Evolutionary conservation across 495 filamentous ascomycete genomes (phyloP).

Genomic region (Tuber indicum): DNA sequence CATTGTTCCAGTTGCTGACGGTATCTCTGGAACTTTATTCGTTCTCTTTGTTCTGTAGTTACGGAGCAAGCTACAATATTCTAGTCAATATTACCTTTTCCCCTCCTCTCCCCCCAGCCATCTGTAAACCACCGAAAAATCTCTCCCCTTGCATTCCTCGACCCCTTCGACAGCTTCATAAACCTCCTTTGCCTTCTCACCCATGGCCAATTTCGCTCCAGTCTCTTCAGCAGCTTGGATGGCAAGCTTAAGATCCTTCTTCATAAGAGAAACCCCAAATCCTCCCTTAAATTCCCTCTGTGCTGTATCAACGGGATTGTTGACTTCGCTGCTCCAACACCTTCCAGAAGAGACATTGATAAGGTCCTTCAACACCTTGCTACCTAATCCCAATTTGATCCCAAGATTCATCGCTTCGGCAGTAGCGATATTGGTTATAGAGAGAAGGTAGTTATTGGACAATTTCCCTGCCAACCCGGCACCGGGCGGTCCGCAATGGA

Average conservation of each 20-base stretch:
- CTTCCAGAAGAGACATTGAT: slow-evolving; percentile 80
- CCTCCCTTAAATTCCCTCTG: slow-evolving; percentile 70
- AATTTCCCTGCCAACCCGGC: slow-evolving; percentile 78
- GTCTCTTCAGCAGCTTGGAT: slow-evolving; percentile 65
- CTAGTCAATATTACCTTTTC: not conserved
- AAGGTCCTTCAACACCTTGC: slow-evolving; percentile 66
- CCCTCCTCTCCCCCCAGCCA: slow-evolving; percentile 48
- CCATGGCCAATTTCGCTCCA: slow-evolving; percentile 60
- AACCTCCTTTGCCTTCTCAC: slow-evolving; percentile 57
- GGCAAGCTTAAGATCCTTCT: slow-evolving; percentile 72
- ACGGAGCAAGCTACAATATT: not conserved
- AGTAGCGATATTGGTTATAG: slow-evolving; percentile 86
- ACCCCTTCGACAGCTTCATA: slow-evolving; percentile 57
- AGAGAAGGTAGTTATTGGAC: slow-evolving; percentile 88
- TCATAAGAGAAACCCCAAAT: slow-evolving; percentile 76
- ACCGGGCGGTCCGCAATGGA: slow-evolving; percentile 75
- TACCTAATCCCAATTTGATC: slow-evolving; percentile 74
- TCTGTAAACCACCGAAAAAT: slow-evolving; percentile 81
- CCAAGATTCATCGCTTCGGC: slow-evolving; percentile 92
- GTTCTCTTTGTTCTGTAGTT: not conserved
- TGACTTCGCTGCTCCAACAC: slow-evolving; percentile 88
- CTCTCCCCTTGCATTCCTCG: slow-evolving; percentile 60
- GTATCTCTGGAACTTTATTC: not conserved
- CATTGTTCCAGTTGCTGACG: not conserved
- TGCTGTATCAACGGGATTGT: slow-evolving; percentile 87